These are phyloP conservation scores for Casaregolazyma lundiana DNA, from an alignment of 1,139 yeast genomes.

Conservation along the genomic window DNA sequence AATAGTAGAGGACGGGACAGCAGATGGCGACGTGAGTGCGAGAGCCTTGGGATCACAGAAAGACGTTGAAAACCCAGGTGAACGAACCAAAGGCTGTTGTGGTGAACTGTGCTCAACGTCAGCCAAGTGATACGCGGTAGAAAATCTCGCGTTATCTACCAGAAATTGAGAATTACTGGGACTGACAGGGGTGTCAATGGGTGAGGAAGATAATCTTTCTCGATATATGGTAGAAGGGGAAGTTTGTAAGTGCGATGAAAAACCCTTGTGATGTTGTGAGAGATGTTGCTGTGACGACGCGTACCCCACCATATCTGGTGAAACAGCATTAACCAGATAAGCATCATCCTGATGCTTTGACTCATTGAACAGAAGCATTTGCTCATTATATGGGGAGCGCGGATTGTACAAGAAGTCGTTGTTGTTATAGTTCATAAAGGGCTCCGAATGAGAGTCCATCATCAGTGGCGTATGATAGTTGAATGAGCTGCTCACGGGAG, in stretches of 20 bases:
- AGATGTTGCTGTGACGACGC: slow-evolving; percentile 1
- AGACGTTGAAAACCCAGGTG: slow-evolving; percentile 3
- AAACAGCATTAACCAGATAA: neutral
- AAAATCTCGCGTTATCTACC: neutral
- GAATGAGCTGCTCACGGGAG: neutral
- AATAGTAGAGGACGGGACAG: slow-evolving; percentile 3
- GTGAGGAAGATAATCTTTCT: neutral
- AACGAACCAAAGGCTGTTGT: slow-evolving; percentile 4
- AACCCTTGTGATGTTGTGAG: neutral
- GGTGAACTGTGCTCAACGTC: neutral
- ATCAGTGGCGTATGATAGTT: neutral
- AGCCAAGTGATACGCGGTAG: neutral
- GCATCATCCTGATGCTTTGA: neutral
- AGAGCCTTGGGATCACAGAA: slow-evolving; percentile 26
- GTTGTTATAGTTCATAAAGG: neutral
- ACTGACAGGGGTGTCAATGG: neutral
- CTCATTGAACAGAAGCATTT: neutral
- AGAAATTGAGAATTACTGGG: neutral
- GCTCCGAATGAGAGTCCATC: neutral
- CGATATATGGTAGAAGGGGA: neutral
- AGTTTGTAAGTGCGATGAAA: neutral
- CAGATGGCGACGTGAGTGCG: slow-evolving; percentile 16
- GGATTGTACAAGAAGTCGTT: neutral
- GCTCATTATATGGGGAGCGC: neutral
- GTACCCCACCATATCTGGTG: neutral